A percentile compares a stretch with the other conserved stretches of the same genome.
These are phyloP conservation scores for Pterocarpus santalinus DNA, from an alignment of 306 rosid species.

Conservation along the genomic window DNA sequence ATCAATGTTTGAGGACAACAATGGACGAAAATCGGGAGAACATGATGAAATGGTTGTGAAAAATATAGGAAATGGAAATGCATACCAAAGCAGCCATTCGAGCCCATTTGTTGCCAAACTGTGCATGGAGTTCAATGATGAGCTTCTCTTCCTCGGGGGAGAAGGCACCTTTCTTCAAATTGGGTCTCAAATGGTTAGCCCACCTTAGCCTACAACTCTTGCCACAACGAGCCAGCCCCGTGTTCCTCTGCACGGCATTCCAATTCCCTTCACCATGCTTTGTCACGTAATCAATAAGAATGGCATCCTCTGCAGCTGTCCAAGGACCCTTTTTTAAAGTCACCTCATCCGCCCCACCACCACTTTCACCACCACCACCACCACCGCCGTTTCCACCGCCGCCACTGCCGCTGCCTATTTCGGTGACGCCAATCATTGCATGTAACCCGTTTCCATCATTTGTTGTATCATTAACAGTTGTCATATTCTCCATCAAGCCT, in stretches of 20 bases:
- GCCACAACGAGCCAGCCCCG: conserved; percentile 84
- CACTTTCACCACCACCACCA: conserved; percentile 11
- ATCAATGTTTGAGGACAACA: neutral
- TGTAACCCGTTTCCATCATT: conserved; percentile 43
- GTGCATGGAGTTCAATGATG: conserved; percentile 81
- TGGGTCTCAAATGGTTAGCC: conserved; percentile 92
- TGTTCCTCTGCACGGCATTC: conserved; percentile 78
- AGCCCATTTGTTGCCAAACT: conserved; percentile 97
- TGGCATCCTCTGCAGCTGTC: conserved; percentile 81
- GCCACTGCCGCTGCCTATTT: neutral
- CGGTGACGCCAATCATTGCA: conserved; percentile 2
- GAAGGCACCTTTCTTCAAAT: conserved; percentile 83
- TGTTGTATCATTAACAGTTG: conserved; percentile 19
- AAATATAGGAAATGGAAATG: too few species aligned
- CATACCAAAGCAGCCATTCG: conserved; percentile 89
- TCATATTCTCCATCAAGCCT: conserved; percentile 39
- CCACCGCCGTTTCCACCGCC: conserved; percentile 13
- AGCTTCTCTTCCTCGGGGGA: conserved; percentile 79
- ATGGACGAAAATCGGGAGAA: neutral
- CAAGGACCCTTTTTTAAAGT: conserved; percentile 85
- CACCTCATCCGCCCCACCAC: conserved; percentile 40
- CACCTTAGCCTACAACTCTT: conserved; percentile 95
- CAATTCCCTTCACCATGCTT: conserved; percentile 94
- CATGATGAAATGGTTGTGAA: neutral
- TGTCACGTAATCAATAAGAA: conserved; percentile 78